Percentiles rank a stretch among this genome's conserved stretches.
Evolutionary conservation across 73 alveolate species (phyloP).

Genomic region (Uronychia binucleata): DNA sequence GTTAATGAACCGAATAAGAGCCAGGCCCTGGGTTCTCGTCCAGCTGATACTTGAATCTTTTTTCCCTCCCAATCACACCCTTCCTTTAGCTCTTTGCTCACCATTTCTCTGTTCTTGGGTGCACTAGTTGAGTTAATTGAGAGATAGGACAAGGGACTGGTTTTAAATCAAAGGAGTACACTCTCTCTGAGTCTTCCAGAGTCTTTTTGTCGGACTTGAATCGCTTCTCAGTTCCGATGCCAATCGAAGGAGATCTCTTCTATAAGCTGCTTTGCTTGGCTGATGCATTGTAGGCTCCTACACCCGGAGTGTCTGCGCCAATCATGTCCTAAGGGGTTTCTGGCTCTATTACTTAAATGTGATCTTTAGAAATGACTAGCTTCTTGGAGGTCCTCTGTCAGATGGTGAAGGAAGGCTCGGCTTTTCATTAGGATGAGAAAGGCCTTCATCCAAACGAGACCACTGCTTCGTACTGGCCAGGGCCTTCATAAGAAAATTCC

Average conservation of each 20-base stretch:
- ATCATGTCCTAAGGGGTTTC: background rate
- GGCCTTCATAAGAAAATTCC: background rate
- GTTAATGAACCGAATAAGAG: background rate
- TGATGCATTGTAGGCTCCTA: background rate
- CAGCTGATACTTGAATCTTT: background rate
- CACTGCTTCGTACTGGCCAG: background rate
- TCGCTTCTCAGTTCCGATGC: background rate
- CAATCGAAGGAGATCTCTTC: background rate
- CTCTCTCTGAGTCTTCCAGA: too few relatives aligned
- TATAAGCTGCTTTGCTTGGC: background rate
- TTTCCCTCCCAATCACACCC: background rate
- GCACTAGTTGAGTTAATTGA: too few relatives aligned
- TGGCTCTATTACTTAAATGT: too few relatives aligned
- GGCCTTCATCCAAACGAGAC: background rate
- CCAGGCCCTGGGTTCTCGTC: background rate
- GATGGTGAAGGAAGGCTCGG: background rate
- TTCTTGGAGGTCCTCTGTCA: background rate
- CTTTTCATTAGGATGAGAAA: background rate
- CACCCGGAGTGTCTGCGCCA: background rate
- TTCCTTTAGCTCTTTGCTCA: too few relatives aligned
- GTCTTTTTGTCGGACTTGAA: too few relatives aligned
- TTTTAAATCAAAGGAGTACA: too few relatives aligned
- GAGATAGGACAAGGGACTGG: too few relatives aligned
- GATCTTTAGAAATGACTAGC: background rate
- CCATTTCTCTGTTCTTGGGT: background rate